Base-by-base conservation (phyloP, 2,329 filamentous ascomycete species). In the Pseudogymnoascus sp. region DNA sequence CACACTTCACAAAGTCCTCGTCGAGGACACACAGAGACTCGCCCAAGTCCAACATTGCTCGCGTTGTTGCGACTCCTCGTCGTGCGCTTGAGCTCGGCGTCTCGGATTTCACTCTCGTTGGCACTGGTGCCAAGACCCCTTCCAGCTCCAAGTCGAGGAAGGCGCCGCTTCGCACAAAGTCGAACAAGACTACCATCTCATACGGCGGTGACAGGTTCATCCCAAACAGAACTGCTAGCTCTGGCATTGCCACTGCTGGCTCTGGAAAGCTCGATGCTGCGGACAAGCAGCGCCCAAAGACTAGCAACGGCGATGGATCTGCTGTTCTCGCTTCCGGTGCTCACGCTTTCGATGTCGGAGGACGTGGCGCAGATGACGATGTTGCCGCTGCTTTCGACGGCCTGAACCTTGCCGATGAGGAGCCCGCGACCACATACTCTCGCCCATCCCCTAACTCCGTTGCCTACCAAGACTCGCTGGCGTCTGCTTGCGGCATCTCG, bases 11-110 rank as follows among this genome's bases (percentile, higher is more conserved):
- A 66, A 89, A 89, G 72, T 87, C 83, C 2, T 78, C 77, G 65
- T 82, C 86, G 66, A 89, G 87, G 79, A 78, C 82, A 41, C 88
- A 90, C 75, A 89, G 90, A 60, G 90, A 95, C 74, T 97, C 93
- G 2, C 92, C 93, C 74, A 98, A 98, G 82, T 97, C 93, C 65
- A 98, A 97, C 82, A 97, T 97, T 75, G 90, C 89, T 68, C 86
- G 87, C 68, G 79, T 79, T 43, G 59, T 60, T 2, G 83, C 87
- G 64, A 93, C 91, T 46, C 93, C 93, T 19, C 89, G 90, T 72
- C 91, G 89, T 75, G 84, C 81, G 56, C 84, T 98, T 40, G 93
- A 98, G 77, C 84, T 96, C 41, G 92, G 91, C 68, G 88, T 96
- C 35, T 97, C 93, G 41, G 93, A 99, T 74, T 98, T 93, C 82